phyloP scores from a whole-genome alignment of 2,329 filamentous ascomycete species.

The Nemania sp. region DNA sequence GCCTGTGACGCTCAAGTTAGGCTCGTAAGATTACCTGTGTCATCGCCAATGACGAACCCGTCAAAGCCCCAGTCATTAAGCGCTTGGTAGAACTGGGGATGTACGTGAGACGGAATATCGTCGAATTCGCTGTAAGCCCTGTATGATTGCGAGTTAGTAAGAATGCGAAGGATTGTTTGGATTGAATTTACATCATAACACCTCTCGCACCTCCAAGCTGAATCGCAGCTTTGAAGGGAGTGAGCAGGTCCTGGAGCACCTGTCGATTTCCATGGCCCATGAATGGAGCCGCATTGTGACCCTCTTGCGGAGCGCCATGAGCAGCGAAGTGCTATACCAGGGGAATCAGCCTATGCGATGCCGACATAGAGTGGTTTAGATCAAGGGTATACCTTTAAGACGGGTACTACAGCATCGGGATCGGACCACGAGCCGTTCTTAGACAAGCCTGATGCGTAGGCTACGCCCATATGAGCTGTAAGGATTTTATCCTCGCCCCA shows the following conservation, averaged over 20 bases:
- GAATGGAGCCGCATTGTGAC: constrained; percentile 48
- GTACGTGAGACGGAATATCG: constrained; percentile 45
- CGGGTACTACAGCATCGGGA: constrained; percentile 47
- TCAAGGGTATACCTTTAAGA: constrained; percentile 44
- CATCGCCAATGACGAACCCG: constrained; percentile 48
- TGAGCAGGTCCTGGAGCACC: constrained; percentile 46
- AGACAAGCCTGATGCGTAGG: constrained; percentile 47
- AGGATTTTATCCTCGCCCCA: constrained; percentile 51
- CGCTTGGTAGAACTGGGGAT: constrained; percentile 44
- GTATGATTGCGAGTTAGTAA: constrained; percentile 5
- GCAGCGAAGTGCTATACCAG: constrained; percentile 46
- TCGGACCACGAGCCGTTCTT: constrained; percentile 49
- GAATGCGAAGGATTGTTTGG: background rate
- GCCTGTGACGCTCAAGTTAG: too few species aligned
- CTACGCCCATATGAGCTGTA: constrained; percentile 49
- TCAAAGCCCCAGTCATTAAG: constrained; percentile 46
- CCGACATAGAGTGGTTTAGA: background rate
- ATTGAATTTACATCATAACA: constrained; percentile 45
- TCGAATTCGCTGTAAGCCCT: constrained; percentile 48
- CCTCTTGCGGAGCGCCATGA: constrained; percentile 47
- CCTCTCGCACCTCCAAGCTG: constrained; percentile 47
- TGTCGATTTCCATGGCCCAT: constrained; percentile 49
- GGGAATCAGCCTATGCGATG: background rate
- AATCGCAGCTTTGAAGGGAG: constrained; percentile 48
- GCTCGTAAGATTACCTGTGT: constrained; percentile 39